Conservation (phyloP, 2,329 filamentous ascomycete species). For the Elsinoe batatas region DNA sequence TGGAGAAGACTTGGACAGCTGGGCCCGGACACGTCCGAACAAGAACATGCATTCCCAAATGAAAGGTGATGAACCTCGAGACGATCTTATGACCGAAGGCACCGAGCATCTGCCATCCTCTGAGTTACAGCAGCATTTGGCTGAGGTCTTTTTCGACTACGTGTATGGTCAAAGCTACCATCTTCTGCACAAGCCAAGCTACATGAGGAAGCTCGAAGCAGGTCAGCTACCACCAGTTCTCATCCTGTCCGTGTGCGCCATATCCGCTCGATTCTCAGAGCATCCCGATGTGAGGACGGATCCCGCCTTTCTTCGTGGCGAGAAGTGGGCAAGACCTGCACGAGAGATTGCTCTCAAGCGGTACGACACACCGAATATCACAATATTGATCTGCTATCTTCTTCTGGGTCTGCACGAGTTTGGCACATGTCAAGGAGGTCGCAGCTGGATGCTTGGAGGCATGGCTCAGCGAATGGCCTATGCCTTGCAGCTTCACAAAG, state of each 20-base stretch:
- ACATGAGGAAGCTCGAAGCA: slow-evolving; percentile 76
- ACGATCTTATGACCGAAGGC: slow-evolving; percentile 69
- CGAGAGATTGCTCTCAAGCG: slow-evolving; percentile 75
- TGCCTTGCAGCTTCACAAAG: slow-evolving; percentile 84
- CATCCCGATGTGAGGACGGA: slow-evolving; percentile 70
- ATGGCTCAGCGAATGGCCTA: slow-evolving; percentile 97
- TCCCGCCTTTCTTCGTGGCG: slow-evolving; percentile 76
- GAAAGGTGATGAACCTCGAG: slow-evolving; percentile 42
- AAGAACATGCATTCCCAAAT: slow-evolving; percentile 36
- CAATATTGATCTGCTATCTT: slow-evolving; percentile 81
- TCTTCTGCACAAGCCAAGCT: slow-evolving; percentile 90
- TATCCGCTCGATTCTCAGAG: slow-evolving; percentile 88
- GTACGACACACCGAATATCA: slow-evolving; percentile 93
- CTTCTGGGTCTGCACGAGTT: slow-evolving; percentile 90
- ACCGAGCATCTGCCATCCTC: slow-evolving; percentile 70
- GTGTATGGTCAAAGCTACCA: slow-evolving; percentile 94
- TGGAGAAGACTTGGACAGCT: slow-evolving; percentile 66
- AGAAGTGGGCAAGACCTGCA: slow-evolving; percentile 83
- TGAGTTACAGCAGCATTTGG: slow-evolving; percentile 85
- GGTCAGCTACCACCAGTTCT: slow-evolving; percentile 80
- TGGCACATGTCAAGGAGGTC: slow-evolving; percentile 88
- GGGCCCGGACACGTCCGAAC: slow-evolving; percentile 50
- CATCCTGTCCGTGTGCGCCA: slow-evolving; percentile 84
- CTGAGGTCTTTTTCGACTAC: slow-evolving; percentile 91
- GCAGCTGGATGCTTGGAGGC: slow-evolving; percentile 91